These are phyloP conservation scores for Spathaspora boniae DNA, from an alignment of 805 yeast genomes.

Conservation along the genomic window DNA sequence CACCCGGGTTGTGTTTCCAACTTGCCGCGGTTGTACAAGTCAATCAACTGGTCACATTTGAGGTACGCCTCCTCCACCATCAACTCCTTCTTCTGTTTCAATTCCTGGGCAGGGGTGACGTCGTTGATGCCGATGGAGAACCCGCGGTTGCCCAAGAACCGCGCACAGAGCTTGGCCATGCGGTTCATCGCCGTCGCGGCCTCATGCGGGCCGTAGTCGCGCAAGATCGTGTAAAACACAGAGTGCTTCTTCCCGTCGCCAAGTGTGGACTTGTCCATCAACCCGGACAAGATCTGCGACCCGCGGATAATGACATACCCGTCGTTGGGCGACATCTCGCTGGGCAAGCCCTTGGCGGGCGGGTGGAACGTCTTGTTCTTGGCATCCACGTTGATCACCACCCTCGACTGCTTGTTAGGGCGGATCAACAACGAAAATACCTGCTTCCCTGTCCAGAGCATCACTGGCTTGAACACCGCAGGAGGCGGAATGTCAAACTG, in stretches of 20 bases:
- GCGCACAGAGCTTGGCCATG: constrained; percentile 98
- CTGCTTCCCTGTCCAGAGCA: constrained; percentile 97
- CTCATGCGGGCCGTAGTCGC: constrained; percentile 96
- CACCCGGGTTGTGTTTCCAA: constrained; percentile 99
- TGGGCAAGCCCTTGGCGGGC: constrained; percentile 68
- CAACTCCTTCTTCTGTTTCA: constrained; percentile 74
- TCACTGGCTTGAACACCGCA: constrained; percentile 81
- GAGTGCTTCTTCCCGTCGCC: constrained; percentile 99
- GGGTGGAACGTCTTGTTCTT: constrained; percentile 86
- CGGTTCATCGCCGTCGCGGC: constrained; percentile 97
- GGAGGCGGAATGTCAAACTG: constrained; percentile 97
- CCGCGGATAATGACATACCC: constrained; percentile 91
- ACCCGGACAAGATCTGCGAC: constrained; percentile 84
- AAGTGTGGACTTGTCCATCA: constrained; percentile 91
- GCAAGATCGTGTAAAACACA: constrained; percentile 87
- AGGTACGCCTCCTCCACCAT: constrained; percentile 88
- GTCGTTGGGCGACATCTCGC: constrained; percentile 97
- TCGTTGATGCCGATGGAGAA: constrained; percentile 96
- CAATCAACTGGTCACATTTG: constrained; percentile 88
- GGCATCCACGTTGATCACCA: constrained; percentile 87
- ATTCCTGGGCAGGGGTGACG: constrained; percentile 86
- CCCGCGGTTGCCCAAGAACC: constrained; percentile 92
- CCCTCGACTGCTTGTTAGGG: constrained; percentile 75
- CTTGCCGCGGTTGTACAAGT: constrained; percentile 72
- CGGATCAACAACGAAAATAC: constrained; percentile 81